phyloP scores from a whole-genome alignment of 1,284 basidiomycete genomes.

The Psilocybe mexicana region DNA sequence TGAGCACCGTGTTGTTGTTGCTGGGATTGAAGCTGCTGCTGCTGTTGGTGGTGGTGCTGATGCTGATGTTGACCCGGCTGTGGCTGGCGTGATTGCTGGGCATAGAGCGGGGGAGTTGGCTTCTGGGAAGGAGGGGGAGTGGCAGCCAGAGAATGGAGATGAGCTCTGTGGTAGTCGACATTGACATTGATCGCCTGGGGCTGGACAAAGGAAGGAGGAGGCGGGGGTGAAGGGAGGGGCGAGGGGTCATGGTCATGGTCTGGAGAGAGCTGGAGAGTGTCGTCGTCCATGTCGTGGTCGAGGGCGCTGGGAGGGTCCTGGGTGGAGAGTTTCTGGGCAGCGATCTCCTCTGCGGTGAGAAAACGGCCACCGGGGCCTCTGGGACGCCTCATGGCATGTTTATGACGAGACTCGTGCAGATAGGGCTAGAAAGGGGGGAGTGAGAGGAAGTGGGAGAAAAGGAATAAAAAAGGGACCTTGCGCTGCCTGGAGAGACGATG shows the following conservation, averaged over 20 bases:
- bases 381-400: constrained; percentile 96
- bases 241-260: constrained; percentile 28
- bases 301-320: constrained; percentile 30
- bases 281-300: constrained; percentile 40
- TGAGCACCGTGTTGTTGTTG: constrained; percentile 6
- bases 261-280: constrained; percentile 26
- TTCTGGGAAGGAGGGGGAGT: constrained; percentile 17
- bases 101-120: constrained; percentile 14
- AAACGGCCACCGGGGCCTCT: constrained; percentile 96
- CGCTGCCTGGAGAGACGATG: constrained; percentile 88
- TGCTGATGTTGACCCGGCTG: constrained; percentile 12
- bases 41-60: constrained; percentile 8
- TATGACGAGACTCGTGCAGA: constrained; percentile 95
- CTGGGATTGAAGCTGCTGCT: constrained; percentile 9
- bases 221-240: constrained; percentile 24
- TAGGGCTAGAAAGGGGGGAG: constrained; percentile 70
- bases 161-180: constrained; percentile 25
- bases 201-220: constrained; percentile 20
- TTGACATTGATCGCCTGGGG: constrained; percentile 21
- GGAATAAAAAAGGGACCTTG: constrained; percentile 57
- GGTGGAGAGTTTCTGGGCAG: constrained; percentile 60
- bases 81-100: constrained; percentile 11
- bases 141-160: constrained; percentile 21
- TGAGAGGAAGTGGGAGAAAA: constrained; percentile 1
- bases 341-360: constrained; percentile 93